Evolutionary conservation across 805 yeast genomes (phyloP).

Genomic region (Schwanniomyces pseudopolymorphus): DNA sequence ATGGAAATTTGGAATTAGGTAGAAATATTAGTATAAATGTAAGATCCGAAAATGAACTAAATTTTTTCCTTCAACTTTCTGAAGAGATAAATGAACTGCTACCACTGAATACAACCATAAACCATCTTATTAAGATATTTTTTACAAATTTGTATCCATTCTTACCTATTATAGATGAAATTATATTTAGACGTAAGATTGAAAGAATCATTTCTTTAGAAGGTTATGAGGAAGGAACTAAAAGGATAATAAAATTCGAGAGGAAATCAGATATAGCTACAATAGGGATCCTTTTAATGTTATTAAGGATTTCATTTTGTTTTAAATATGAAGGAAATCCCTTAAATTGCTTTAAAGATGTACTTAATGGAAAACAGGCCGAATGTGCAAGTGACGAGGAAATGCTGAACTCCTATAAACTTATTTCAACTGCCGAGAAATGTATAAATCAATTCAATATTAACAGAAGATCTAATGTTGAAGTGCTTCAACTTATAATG

Average conservation of each 20-base stretch:
- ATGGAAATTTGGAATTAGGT: not conserved
- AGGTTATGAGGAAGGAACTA: not conserved
- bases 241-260: not conserved
- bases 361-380: not conserved
- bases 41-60: not conserved
- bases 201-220: not conserved
- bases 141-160: not conserved
- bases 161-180: not conserved
- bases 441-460: not conserved
- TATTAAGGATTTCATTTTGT: not conserved
- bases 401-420: not conserved
- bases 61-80: not conserved
- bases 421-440: not conserved
- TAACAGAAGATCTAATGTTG: not conserved
- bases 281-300: not conserved
- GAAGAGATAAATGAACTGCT: not conserved
- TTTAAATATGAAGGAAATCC: not conserved
- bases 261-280: not conserved
- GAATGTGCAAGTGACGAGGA: not conserved
- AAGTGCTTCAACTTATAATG: not conserved
- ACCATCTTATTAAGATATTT: not conserved
- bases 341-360: not conserved
- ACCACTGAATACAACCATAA: not conserved
- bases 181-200: too few species aligned
- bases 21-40: not conserved